A percentile compares a stretch with the other conserved stretches of the same genome.
Conservation (phyloP, 78 protist genomes). For the Monosiga brevicollis region DNA sequence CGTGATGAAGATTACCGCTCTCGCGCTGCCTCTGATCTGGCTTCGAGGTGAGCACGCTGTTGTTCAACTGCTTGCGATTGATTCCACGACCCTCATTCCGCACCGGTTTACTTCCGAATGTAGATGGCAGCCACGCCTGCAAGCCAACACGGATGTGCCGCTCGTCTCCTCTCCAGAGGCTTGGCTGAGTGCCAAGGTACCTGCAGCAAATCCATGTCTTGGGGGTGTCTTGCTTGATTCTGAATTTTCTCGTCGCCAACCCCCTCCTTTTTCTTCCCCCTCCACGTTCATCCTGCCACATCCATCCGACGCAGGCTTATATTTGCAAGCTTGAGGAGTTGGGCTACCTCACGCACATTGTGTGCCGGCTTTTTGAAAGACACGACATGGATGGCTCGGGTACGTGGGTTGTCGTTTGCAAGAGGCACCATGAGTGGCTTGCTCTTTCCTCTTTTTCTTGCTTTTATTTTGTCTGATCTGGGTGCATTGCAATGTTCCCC, state of each 20-base stretch:
- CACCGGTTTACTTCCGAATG: not conserved
- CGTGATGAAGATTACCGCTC: no score
- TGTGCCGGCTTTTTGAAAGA: constrained; percentile 30
- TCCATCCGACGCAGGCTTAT: not conserved
- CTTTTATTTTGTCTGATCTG: no score
- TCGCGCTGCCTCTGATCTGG: no score
- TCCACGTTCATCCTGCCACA: not conserved
- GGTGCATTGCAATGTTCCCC: no score
- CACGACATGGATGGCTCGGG: not conserved
- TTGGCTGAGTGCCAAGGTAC: not conserved
- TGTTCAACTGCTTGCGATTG: not conserved
- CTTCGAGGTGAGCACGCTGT: no score
- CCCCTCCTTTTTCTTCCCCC: not conserved
- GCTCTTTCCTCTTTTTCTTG: no score
- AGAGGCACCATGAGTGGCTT: no score
- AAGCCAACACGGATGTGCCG: not conserved
- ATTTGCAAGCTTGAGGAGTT: constrained; percentile 20
- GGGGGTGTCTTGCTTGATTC: not conserved
- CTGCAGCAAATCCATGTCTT: not conserved
- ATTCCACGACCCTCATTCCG: not conserved
- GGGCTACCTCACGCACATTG: constrained; percentile 46
- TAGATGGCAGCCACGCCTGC: no score
- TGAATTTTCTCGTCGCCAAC: not conserved
- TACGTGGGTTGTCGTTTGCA: no score
- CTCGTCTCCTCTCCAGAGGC: not conserved